Percentiles rank a stretch among this genome's conserved stretches.
phyloP scores from a whole-genome alignment of 2,329 filamentous ascomycete genomes.

The Fusarium circinatum region DNA sequence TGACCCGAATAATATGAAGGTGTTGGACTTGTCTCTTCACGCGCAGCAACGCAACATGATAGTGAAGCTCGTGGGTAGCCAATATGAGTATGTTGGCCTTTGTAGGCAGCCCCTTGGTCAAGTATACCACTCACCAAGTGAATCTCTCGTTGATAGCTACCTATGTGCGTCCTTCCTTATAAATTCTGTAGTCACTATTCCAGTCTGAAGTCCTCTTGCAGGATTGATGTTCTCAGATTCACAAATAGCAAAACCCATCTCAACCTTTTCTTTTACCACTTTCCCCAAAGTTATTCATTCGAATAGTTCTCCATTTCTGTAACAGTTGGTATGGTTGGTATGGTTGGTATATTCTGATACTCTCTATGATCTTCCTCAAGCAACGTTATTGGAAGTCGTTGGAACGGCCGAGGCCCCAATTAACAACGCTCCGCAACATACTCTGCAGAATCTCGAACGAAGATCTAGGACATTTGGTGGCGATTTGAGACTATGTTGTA shows the following conservation, averaged over 20 bases:
- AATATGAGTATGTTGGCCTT: neutral
- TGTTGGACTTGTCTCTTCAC: neutral
- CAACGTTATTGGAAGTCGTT: neutral
- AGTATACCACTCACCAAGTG: neutral
- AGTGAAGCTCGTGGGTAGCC: neutral
- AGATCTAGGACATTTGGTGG: rapidly evolving
- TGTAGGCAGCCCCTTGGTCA: too few relatives aligned
- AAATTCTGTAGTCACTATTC: neutral
- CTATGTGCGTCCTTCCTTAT: neutral
- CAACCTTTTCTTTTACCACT: neutral
- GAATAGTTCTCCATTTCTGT: too few relatives aligned
- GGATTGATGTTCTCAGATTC: neutral
- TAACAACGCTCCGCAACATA: too few relatives aligned
- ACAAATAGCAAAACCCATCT: neutral
- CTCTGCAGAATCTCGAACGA: neutral
- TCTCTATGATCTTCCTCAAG: neutral
- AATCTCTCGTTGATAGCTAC: neutral
- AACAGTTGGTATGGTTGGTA: neutral
- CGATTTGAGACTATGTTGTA: neutral
- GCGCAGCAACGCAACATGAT: neutral
- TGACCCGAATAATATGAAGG: neutral
- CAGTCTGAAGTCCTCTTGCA: neutral
- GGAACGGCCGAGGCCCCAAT: neutral
- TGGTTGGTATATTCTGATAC: neutral
- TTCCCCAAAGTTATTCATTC: too few relatives aligned